Evolutionary conservation across 2,329 filamentous ascomycete genomes (phyloP), one percentile per base, ranked within the genome.

Genomic region (Aspergillus tanneri): DNA sequence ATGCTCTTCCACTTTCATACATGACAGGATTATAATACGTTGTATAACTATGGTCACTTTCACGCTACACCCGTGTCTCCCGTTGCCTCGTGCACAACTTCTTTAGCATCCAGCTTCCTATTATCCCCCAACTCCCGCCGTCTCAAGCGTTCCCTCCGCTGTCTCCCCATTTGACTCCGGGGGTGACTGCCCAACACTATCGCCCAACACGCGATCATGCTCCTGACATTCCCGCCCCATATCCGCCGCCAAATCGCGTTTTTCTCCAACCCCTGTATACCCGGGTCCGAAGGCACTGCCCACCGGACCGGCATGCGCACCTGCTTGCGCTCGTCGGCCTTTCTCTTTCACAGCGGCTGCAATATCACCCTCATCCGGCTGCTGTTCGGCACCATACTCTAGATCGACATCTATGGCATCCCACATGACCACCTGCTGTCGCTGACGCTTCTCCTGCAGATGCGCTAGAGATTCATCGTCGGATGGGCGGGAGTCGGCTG

Each of bases 301-400:
- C 36, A 68, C 66, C 4, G 66, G 54, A 5, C 64, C 66, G 2
- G 65, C 62, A 60, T 70, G 67, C 4, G 63, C 65, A n/a, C 64
- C 65, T 5, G 63, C 63, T 52, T 69, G 65, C 1, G 57, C 57
- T 5, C 64, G 57, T 7, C 27, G 11, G 19, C 46, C 43, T 10
- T 64, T 63, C 0, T 53, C 54, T 27, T 61, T 27, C 3, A 70
- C 68, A 0, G 62, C 49, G 6, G 60, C 59, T 7, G 66, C 67
- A 37, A 71, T 69, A 21, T 63, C 58, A 2, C 67, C 67, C 44
- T 71, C 67, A 0, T 56, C 47, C 0, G 68, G 67, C 42, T 69
- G 67, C 40, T 67, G 58, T 46, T 71, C 68, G 3, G 69, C 61
- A 1, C 67, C 68, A 28, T 70, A 69, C 23, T 66, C 63, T 3